Evolutionary conservation across 306 rosid species (phyloP).

Genomic region (Dryas drummondii): DNA sequence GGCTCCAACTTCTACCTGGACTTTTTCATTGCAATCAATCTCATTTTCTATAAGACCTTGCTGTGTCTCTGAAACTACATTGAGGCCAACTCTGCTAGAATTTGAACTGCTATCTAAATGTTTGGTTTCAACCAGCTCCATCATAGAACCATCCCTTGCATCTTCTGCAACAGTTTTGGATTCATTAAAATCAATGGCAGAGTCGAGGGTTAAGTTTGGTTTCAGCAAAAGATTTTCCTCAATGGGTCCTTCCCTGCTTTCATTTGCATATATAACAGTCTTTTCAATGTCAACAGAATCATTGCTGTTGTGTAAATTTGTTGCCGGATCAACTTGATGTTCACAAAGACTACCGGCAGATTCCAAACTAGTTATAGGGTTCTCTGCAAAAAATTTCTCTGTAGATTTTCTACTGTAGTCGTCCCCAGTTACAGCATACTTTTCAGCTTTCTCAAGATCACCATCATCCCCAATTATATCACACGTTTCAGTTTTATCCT

Average conservation of each 20-base stretch:
- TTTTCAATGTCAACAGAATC: conserved; percentile 28
- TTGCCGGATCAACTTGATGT: conserved; percentile 29
- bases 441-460: conserved; percentile 28
- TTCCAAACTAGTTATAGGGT: conserved; percentile 17
- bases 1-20: conserved; percentile 28
- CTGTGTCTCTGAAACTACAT: conserved; percentile 15
- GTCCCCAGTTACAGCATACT: conserved; percentile 20
- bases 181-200: conserved; percentile 24
- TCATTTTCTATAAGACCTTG: conserved; percentile 29
- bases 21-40: conserved; percentile 26
- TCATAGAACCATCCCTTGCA: conserved; percentile 18
- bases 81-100: conserved; percentile 16
- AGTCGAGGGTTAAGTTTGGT: conserved; percentile 10
- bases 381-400: conserved; percentile 18
- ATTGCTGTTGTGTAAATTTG: conserved; percentile 20
- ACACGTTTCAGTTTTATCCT: conserved; percentile 18
- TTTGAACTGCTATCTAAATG: conserved; percentile 16
- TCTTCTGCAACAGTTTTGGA: conserved; percentile 38
- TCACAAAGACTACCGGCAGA: conserved; percentile 25
- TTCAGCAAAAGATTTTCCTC: conserved; percentile 24
- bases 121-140: conserved; percentile 30
- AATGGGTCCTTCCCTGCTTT: conserved; percentile 19
- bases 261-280: conserved; percentile 26
- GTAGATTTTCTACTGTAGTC: conserved; percentile 11
- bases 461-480: conserved; percentile 26